Evolutionary conservation across 2,329 filamentous ascomycete species (phyloP).

Genomic region (Colletotrichum tropicale): DNA sequence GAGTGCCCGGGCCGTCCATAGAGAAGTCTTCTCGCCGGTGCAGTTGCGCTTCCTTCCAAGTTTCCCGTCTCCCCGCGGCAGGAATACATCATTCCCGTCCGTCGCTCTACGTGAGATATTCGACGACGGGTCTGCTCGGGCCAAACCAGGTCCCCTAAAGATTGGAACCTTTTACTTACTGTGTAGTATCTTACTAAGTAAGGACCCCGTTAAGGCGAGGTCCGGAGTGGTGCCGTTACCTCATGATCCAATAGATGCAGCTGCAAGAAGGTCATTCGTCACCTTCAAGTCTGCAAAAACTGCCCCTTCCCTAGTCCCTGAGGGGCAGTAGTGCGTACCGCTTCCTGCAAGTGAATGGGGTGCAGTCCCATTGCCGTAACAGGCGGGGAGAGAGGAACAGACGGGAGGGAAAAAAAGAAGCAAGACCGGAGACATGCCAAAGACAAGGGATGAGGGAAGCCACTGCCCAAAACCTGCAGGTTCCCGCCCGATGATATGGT

Average conservation of each 20-base stretch:
- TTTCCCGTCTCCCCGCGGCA: neutral
- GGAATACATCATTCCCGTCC: neutral
- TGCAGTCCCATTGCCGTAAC: neutral
- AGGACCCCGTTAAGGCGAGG: neutral
- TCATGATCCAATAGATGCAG: conserved; percentile 12
- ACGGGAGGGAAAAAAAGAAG: neutral
- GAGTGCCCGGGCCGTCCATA: neutral
- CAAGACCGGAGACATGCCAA: neutral
- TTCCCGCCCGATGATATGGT: conserved; percentile 10
- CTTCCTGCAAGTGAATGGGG: neutral
- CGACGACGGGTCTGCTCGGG: neutral
- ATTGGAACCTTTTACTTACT: neutral
- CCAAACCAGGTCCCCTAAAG: neutral
- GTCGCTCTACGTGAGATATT: neutral
- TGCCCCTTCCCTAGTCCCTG: neutral
- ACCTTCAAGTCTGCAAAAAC: neutral
- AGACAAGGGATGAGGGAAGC: neutral
- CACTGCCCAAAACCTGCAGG: conserved; percentile 18
- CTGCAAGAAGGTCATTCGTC: conserved; percentile 19
- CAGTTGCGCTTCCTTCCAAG: conserved; percentile 9
- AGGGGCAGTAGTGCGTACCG: neutral
- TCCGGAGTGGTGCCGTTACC: neutral
- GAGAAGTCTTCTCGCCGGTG: neutral
- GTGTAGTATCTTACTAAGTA: no score
- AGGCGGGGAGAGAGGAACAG: neutral